phyloP scores from a whole-genome alignment of 169 alveolate species.

The Cyclospora cayetanensis region DNA sequence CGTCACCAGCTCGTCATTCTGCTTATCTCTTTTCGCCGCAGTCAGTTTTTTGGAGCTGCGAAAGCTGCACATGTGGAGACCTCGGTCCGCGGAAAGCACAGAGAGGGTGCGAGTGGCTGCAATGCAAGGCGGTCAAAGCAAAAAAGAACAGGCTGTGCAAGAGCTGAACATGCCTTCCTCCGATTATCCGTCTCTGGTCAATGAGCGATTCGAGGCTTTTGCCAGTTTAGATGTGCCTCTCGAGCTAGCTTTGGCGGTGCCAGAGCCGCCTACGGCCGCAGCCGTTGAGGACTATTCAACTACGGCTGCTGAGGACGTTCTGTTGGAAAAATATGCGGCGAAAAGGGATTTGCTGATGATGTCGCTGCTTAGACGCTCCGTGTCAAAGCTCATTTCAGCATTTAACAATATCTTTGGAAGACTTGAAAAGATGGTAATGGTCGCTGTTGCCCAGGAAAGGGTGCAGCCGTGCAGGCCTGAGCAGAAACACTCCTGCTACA shows the following conservation, averaged over 20 bases:
- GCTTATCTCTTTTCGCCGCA: not conserved
- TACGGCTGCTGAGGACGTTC: not conserved
- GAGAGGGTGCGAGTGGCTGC: not conserved
- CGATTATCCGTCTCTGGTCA: conserved; percentile 32
- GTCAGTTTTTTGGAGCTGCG: conserved; percentile 51
- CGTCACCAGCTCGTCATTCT: not conserved
- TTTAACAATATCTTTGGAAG: conserved; percentile 34
- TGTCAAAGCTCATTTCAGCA: conserved; percentile 16
- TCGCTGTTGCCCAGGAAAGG: conserved; percentile 18
- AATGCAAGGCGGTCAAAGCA: not conserved
- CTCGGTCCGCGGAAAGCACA: not conserved
- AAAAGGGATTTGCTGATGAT: conserved; percentile 49
- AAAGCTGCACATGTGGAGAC: conserved; percentile 44
- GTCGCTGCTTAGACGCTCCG: conserved; percentile 36
- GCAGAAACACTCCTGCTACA: conserved; percentile 3
- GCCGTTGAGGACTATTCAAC: conserved; percentile 18
- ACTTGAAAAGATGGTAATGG: conserved; percentile 37
- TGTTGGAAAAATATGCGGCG: conserved; percentile 10
- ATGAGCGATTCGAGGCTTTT: conserved; percentile 14
- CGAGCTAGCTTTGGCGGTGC: conserved; percentile 9
- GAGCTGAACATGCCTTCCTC: not conserved
- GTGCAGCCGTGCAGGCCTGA: conserved; percentile 20
- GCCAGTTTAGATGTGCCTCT: conserved; percentile 38
- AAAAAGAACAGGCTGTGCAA: too few relatives aligned
- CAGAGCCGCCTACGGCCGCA: conserved; percentile 22